phyloP scores from a whole-genome alignment of 805 yeast species.

The Teunomyces barrocoloradensis region DNA sequence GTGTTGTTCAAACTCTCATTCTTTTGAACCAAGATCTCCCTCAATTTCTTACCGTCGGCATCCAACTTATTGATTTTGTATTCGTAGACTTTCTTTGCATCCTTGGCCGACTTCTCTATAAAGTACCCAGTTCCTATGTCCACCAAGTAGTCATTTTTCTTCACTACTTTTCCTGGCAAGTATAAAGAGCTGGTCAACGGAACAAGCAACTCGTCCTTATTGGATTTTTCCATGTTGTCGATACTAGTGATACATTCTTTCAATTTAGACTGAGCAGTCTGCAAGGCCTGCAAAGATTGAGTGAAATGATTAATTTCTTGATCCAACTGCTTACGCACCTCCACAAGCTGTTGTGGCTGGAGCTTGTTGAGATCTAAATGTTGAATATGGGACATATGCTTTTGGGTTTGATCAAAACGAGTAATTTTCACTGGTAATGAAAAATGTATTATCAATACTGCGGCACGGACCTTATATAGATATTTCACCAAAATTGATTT shows the following conservation, averaged over 20 bases:
- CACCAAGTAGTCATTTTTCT: conserved; percentile 71
- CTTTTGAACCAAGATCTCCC: conserved; percentile 73
- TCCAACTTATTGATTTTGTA: conserved; percentile 69
- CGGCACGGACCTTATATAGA: background rate
- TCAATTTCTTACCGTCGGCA: conserved; percentile 70
- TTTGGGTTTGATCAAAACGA: background rate
- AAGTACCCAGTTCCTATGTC: conserved; percentile 97
- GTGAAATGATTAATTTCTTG: conserved; percentile 84
- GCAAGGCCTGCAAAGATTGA: conserved; percentile 78
- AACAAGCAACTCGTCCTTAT: conserved; percentile 56
- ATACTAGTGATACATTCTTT: conserved; percentile 77
- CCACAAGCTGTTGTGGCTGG: conserved; percentile 79
- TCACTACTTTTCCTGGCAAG: conserved; percentile 76
- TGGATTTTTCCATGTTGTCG: conserved; percentile 44
- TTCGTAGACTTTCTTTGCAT: conserved; percentile 70
- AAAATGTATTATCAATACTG: background rate
- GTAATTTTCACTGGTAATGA: conserved; percentile 4
- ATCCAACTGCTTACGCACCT: conserved; percentile 79
- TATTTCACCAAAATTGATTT: too few relatives aligned
- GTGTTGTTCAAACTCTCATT: conserved; percentile 59
- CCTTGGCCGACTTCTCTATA: conserved; percentile 71
- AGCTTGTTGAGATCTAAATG: conserved; percentile 60
- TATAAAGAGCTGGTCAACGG: conserved; percentile 89
- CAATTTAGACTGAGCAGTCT: conserved; percentile 78
- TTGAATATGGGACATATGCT: conserved; percentile 1